Percentiles rank a stretch among this genome's conserved stretches.
Evolutionary conservation across 345 rosid species (phyloP).

Genomic region (Arabis alpina): DNA sequence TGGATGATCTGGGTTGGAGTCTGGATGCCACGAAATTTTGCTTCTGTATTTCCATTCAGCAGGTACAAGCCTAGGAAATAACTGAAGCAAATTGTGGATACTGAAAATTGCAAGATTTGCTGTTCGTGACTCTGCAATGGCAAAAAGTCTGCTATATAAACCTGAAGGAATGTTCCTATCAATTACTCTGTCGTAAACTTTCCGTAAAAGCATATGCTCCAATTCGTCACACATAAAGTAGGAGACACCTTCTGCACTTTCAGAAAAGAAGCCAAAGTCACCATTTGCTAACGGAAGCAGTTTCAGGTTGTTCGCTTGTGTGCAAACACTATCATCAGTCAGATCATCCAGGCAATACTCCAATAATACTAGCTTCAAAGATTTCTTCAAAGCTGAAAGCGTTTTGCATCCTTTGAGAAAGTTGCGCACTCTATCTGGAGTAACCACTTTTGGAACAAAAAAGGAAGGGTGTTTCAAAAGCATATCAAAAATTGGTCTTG

Average conservation of each 20-base stretch:
- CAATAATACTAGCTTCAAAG: conserved; percentile 69
- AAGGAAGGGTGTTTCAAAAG: conserved; percentile 65
- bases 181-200: conserved; percentile 67
- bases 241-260: conserved; percentile 54
- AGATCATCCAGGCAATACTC: conserved; percentile 96
- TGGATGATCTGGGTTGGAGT: conserved; percentile 61
- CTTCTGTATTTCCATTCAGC: conserved; percentile 77
- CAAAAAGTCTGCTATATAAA: conserved; percentile 63
- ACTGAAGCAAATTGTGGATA: conserved; percentile 58
- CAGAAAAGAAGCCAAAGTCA: conserved; percentile 71
- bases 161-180: conserved; percentile 64
- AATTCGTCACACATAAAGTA: conserved; percentile 76
- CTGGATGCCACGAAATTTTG: conserved; percentile 76
- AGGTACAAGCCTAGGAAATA: conserved; percentile 80
- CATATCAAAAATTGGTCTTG: conserved; percentile 67
- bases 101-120: conserved; percentile 65
- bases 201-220: conserved; percentile 71
- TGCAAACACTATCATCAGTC: conserved; percentile 73
- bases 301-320: conserved; percentile 59
- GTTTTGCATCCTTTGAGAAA: conserved; percentile 64
- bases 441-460: conserved; percentile 79
- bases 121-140: conserved; percentile 68
- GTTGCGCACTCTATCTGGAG: conserved; percentile 76
- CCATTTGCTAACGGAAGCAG: conserved; percentile 89
- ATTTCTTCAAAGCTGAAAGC: conserved; percentile 57